Base-by-base conservation (phyloP, 2,329 filamentous ascomycete genomes). In the Fusarium sp. region DNA sequence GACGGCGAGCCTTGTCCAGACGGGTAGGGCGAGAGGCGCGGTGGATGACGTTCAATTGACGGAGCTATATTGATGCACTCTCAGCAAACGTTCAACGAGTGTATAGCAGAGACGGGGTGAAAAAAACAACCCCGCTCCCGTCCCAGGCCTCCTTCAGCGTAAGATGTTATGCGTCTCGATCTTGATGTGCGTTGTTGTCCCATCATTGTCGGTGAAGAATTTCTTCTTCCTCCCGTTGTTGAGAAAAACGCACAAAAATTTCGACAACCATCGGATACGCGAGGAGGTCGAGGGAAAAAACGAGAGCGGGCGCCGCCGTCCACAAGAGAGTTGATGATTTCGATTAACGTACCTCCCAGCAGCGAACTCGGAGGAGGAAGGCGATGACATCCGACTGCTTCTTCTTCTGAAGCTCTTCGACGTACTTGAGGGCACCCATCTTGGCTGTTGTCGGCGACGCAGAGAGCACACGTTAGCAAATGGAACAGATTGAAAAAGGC, bases 391-490 rank as follows among this genome's bases (percentile, higher is more conserved):
- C 97, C 88, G 95, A 98, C 93, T 99, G 97, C 95, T 99, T 99
- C 95, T 98, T 98, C 95, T 99, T 98, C 89, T 98, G 95, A 91
- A 99, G 94, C 92, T 99, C 97, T 93, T 99, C 97, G 90, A 99
- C 95, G 91, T 98, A 99, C 91, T 99, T 99, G 88, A 98, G 95
- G 91, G 96, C 96, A 94, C 97, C 97, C 97, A 98, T 98, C 92
- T 96, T 91, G 85, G 84, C 88, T 90, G 80, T 81, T 74, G 69
- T 67, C 65, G 69, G 27, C 69, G 43, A 54, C 56, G 67, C 69
- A 65, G 45, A 39, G 61, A 57, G 60, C 35, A 71, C 61, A 77
- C 56, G 76, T 81, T 75, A 82, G 80, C 73, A 73, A 73, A 79
- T 56, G 68, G 62, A 64, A 29, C 31, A 31, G 65, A 35, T 27